Conservation (phyloP, 208 protist genomes). For the Naegleria lovaniensis region DNA sequence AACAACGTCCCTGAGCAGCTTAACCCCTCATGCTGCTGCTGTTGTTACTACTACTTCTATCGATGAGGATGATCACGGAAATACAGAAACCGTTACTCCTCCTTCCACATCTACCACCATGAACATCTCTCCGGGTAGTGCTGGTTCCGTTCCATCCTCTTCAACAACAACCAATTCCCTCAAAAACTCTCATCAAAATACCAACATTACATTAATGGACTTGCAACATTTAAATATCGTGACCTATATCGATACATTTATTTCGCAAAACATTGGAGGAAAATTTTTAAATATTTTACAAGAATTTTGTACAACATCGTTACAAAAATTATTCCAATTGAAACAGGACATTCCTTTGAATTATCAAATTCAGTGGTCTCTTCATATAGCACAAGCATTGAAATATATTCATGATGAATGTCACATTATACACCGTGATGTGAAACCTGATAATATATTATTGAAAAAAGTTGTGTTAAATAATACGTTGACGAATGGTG, state of each 20-base stretch:
- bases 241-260: not conserved
- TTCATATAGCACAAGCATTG: not conserved
- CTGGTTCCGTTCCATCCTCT: too few species aligned
- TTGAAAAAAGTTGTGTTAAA: constrained; percentile 25
- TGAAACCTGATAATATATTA: constrained; percentile 69
- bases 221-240: not conserved
- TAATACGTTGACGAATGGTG: not conserved
- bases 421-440: constrained; percentile 65
- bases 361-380: not conserved
- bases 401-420: constrained; percentile 37
- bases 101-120: too few species aligned
- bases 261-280: not conserved
- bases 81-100: too few species aligned
- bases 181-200: too few species aligned
- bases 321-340: not conserved
- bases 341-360: not conserved
- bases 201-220: not conserved
- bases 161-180: too few species aligned
- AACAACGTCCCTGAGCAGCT: too few species aligned
- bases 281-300: not conserved
- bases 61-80: too few species aligned
- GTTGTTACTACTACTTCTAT: too few species aligned
- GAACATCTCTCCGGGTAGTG: too few species aligned
- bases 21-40: too few species aligned
- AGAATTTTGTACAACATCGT: not conserved